These are phyloP conservation scores for Ophiostoma sp. DNA, from an alignment of 2,329 filamentous ascomycete genomes.

Conservation along the genomic window DNA sequence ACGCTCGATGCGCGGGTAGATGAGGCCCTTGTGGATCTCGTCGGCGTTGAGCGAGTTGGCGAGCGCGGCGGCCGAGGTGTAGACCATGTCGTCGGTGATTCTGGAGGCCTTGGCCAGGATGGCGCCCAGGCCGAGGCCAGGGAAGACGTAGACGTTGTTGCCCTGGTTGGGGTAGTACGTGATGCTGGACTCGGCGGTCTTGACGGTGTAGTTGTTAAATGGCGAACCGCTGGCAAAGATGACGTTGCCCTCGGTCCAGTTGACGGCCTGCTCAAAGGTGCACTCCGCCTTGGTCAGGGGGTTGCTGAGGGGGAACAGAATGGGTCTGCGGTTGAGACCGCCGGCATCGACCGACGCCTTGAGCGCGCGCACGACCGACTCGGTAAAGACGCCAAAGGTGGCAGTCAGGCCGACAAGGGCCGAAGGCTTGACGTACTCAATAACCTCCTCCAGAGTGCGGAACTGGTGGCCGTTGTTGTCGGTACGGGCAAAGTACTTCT, in stretches of 20 bases:
- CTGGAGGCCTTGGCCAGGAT: conserved; percentile 84
- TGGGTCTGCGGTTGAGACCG: conserved; percentile 69
- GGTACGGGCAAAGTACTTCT: conserved; percentile 62
- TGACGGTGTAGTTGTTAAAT: conserved; percentile 68
- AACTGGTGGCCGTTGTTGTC: conserved; percentile 64
- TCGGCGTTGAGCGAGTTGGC: conserved; percentile 71
- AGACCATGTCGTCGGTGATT: conserved; percentile 94
- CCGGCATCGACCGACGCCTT: conserved; percentile 59
- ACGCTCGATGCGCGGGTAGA: conserved; percentile 86
- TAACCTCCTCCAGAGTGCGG: conserved; percentile 80
- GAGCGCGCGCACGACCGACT: conserved; percentile 69
- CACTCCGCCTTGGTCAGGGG: conserved; percentile 95
- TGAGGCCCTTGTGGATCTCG: conserved; percentile 75
- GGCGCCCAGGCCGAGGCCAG: conserved; percentile 86
- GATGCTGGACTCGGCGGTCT: conserved; percentile 53
- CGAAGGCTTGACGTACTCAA: conserved; percentile 90
- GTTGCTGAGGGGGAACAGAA: conserved; percentile 95
- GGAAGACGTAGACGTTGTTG: conserved; percentile 91
- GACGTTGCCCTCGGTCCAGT: conserved; percentile 82
- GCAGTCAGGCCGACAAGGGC: conserved; percentile 92
- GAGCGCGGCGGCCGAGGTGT: conserved; percentile 80
- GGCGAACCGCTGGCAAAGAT: conserved; percentile 95
- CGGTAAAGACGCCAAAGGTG: conserved; percentile 90
- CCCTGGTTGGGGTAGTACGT: conserved; percentile 78
- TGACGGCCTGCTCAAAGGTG: conserved; percentile 88